Evolutionary conservation across 768 basidiomycete species (phyloP), one percentile per base, ranked within the genome.

Genomic region (Roridomyces roridus): DNA sequence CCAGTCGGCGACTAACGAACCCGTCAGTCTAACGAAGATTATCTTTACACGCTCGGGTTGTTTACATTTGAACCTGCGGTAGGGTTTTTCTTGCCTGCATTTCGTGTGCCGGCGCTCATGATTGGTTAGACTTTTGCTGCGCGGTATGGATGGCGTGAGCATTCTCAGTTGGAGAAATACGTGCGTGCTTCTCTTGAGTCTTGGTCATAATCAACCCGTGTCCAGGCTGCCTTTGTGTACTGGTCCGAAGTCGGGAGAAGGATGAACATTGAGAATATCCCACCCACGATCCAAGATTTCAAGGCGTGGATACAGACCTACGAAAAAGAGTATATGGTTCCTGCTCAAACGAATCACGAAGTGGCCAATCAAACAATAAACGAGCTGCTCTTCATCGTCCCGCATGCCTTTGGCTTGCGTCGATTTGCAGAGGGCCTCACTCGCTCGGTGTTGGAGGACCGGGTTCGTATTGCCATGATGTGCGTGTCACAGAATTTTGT

Each of bases 181-280:
- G 75, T 72, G 29, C 55, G 69, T 63, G 14, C 31, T 1, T 0
- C 12, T 3, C 4, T 18, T 9, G 4, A 23, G 5, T 44, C 10
- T 14, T 15, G 31, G n/a, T 8, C 25, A 1, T 17, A 12, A 23
- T 51, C 35, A 46, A 17, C 47, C 35, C 26, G 8, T 41, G 29
- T 41, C 20, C 18, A 77, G 73, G 77, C 80, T 9, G 72, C 64
- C 24, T 81, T 69, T 51, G 65, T 76, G 1, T 77, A 75, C 57
- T 84, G 81, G 80, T 39, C 42, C 1, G 80, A 82, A 58, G 72
- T 83, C 14, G 81, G 81, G 5, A 62, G 64, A 36, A 67, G 74
- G 44, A 82, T 84, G 82, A 69, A 72, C 6, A 83, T 84, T 45
- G 60, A 68, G 41, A 74, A 77, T 59, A 80, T 84, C 36, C 83